Evolutionary conservation across 768 basidiomycete genomes (phyloP), one percentile per base, ranked within the genome.

Genomic region (Ramaria sp.): DNA sequence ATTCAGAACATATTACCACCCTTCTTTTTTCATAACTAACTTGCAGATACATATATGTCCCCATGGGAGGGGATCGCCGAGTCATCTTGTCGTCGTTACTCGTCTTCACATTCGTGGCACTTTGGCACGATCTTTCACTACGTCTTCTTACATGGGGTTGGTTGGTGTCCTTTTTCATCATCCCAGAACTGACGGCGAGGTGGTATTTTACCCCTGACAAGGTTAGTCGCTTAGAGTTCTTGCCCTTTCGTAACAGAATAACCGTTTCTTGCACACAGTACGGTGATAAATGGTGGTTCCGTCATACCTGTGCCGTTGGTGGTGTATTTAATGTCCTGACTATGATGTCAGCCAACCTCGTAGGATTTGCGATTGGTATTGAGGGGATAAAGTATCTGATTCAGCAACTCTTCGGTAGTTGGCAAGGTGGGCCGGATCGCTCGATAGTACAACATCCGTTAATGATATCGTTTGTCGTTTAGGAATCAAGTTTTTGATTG

Each of bases 81-180:
- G 64, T 71, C 2, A 61, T 83, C 5, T 48, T 85, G 22, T 84
- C 94, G 39, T 88, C 81, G 0, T 58, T 83, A 9, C 69, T 95
- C 38, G 79, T 95, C 18, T 98, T 97, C 73, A 87, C 95, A 0
- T 98, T 99, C 62, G 94, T 97, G 22, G 95, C 96, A 0, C 70
- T 99, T 18, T 99, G 95, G 95, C 96, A 99, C 61, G 96, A 97
- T 64, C 74, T 97, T 1, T 87, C 88, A 0, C 83, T 95, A 66
- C 75, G 76, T 24, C 76, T 98, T 4, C 74, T 99, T 1, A 83
- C 90, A 1, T 99, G 94, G 94, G 95, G 96, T 1, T 98, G 96
- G 96, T 82, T 96, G 9, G 76, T 95, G 56, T 88, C 82, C 62
- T 57, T 95, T 45, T 96, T 99, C 67, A 83, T 99, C 57, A 57